phyloP scores from a whole-genome alignment of 257 asterid species.

The Fraxinus americana region DNA sequence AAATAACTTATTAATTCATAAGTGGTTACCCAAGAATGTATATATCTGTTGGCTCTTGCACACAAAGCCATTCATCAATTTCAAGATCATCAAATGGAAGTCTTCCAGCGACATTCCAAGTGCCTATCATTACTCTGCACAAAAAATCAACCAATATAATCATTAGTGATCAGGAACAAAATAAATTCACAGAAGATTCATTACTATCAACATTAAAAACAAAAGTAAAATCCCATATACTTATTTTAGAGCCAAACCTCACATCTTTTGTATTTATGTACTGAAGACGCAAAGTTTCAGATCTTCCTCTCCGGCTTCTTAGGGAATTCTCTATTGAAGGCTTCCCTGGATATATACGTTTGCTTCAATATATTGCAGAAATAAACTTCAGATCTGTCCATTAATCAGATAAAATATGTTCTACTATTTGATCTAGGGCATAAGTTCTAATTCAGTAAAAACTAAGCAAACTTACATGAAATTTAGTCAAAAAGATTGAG shows the following conservation, averaged over 20 bases:
- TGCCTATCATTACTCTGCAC: constrained; percentile 74
- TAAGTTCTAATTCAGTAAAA: not conserved
- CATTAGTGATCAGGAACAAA: constrained; percentile 2
- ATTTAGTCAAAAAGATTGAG: not conserved
- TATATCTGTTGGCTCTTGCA: constrained; percentile 84
- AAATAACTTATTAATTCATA: not conserved
- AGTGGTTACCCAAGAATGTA: constrained; percentile 76
- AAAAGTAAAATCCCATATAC: not conserved
- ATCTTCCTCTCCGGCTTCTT: constrained; percentile 83
- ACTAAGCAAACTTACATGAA: not conserved
- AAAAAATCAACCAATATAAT: constrained; percentile 6
- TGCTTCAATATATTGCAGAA: constrained; percentile 18
- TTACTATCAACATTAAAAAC: not conserved
- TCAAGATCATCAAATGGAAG: constrained; percentile 68
- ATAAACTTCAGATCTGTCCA: not conserved
- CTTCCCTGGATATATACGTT: constrained; percentile 43
- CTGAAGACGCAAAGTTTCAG: constrained; percentile 83
- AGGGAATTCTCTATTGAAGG: constrained; percentile 32
- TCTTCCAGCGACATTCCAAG: constrained; percentile 96
- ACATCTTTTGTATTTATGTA: constrained; percentile 83
- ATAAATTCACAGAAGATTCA: not conserved
- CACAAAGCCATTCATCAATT: constrained; percentile 83
- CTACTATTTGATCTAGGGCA: not conserved
- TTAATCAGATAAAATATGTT: not conserved
- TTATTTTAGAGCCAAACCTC: constrained; percentile 66